Percentiles rank a stretch among this genome's conserved stretches.
Conservation (phyloP, 2,329 filamentous ascomycete species). For the Waltergamsia citrina region DNA sequence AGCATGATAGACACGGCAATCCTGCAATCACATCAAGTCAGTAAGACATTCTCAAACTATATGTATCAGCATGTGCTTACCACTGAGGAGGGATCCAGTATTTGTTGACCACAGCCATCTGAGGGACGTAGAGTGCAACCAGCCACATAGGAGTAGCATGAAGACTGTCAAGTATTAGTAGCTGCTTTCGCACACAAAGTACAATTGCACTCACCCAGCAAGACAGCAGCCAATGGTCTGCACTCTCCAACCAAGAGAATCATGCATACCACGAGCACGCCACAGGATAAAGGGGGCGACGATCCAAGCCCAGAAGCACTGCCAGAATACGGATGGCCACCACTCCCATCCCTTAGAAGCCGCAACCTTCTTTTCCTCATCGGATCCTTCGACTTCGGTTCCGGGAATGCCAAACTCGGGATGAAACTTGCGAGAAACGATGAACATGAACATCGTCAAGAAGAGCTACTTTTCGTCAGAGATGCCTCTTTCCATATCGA, state of each 20-base stretch:
- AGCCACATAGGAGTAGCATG: conserved; percentile 61
- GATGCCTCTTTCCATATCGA: background rate
- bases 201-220: conserved; percentile 22
- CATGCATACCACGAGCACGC: conserved; percentile 49
- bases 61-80: conserved; percentile 27
- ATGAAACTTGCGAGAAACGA: conserved; percentile 58
- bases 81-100: conserved; percentile 53
- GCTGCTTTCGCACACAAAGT: background rate
- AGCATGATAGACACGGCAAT: conserved; percentile 44
- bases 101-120: conserved; percentile 39
- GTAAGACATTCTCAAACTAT: background rate
- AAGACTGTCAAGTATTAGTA: conserved; percentile 29
- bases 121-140: conserved; percentile 43
- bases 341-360: conserved; percentile 54
- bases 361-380: conserved; percentile 35
- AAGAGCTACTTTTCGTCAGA: conserved; percentile 33
- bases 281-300: conserved; percentile 50
- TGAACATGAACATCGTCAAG: conserved; percentile 49
- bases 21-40: conserved; percentile 10
- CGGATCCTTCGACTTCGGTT: conserved; percentile 48
- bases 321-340: conserved; percentile 56
- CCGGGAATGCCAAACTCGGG: conserved; percentile 48
- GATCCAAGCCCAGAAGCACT: conserved; percentile 50
- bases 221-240: conserved; percentile 46
- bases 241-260: conserved; percentile 54